These are phyloP conservation scores for Margaritispora aquatica DNA, from an alignment of 495 filamentous ascomycete genomes.

Conservation along the genomic window DNA sequence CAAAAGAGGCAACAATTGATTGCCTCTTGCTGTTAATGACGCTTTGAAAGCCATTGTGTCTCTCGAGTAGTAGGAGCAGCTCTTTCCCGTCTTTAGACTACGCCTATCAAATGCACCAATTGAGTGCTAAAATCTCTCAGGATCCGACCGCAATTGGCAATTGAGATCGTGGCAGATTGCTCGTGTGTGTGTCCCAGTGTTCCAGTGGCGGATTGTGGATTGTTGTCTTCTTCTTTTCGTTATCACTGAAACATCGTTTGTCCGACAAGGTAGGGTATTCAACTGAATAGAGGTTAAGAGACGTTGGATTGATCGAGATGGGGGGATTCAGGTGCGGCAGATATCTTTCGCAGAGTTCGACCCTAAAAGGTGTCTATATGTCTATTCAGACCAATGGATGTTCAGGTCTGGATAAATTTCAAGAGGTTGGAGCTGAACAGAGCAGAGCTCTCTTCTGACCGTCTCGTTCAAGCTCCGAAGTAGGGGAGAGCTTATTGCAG, in stretches of 20 bases:
- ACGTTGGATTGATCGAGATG: background rate
- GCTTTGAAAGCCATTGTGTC: slow-evolving; percentile 12
- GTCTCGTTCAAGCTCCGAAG: background rate
- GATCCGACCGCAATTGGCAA: background rate
- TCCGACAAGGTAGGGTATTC: background rate
- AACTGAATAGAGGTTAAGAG: too few species aligned
- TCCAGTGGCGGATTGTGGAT: background rate
- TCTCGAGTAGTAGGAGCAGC: background rate
- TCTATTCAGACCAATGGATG: background rate
- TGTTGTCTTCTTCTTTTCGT: background rate
- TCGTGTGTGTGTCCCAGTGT: too few species aligned
- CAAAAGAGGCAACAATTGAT: background rate
- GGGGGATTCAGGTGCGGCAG: background rate
- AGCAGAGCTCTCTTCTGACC: background rate
- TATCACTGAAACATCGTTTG: slow-evolving; percentile 5
- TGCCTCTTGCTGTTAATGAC: slow-evolving; percentile 15
- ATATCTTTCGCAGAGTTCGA: background rate
- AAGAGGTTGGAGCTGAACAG: background rate
- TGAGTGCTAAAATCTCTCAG: background rate
- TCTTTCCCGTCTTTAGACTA: background rate
- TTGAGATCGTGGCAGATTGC: too few species aligned
- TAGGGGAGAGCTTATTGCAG: background rate
- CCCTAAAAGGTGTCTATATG: background rate
- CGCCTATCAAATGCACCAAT: background rate
- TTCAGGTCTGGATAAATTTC: background rate